Percentiles rank a stretch among this genome's conserved stretches.
These are phyloP conservation scores for Termitomyces sp. DNA, from an alignment of 768 basidiomycete species.

Conservation along the genomic window DNA sequence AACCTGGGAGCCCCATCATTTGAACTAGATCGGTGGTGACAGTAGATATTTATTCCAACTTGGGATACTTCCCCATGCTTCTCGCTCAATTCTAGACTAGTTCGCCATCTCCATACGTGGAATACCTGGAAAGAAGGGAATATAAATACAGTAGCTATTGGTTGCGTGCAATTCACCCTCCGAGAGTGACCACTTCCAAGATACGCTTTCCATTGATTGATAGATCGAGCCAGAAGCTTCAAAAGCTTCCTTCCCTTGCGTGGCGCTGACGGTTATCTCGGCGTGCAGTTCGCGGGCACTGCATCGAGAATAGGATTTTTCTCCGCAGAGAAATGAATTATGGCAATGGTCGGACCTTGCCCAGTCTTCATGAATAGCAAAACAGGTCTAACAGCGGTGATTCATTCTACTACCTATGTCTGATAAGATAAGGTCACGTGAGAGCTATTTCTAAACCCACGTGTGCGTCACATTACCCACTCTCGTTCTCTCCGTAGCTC, in stretches of 20 bases:
- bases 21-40: background rate
- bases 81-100: slow-evolving; percentile 39
- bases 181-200: slow-evolving; percentile 63
- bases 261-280: slow-evolving; percentile 45
- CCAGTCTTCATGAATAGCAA: slow-evolving; percentile 35
- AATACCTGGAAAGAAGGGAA: slow-evolving; percentile 21
- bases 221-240: slow-evolving; percentile 43
- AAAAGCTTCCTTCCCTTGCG: slow-evolving; percentile 58
- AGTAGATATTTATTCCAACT: background rate
- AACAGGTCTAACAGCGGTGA: background rate
- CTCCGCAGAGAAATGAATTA: slow-evolving; percentile 46
- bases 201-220: slow-evolving; percentile 47
- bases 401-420: background rate
- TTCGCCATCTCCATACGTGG: slow-evolving; percentile 43
- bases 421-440: background rate
- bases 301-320: slow-evolving; percentile 38
- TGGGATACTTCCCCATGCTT: slow-evolving; percentile 38
- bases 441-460: background rate
- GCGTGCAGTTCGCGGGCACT: slow-evolving; percentile 33
- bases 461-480: slow-evolving; percentile 38
- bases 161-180: slow-evolving; percentile 37
- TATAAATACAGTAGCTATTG: background rate
- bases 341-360: slow-evolving; percentile 49
- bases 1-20: slow-evolving; percentile 31
- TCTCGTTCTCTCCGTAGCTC: slow-evolving; percentile 54